These are phyloP conservation scores for Scleroderma citrinum DNA, from an alignment of 768 basidiomycete genomes.

Conservation along the genomic window DNA sequence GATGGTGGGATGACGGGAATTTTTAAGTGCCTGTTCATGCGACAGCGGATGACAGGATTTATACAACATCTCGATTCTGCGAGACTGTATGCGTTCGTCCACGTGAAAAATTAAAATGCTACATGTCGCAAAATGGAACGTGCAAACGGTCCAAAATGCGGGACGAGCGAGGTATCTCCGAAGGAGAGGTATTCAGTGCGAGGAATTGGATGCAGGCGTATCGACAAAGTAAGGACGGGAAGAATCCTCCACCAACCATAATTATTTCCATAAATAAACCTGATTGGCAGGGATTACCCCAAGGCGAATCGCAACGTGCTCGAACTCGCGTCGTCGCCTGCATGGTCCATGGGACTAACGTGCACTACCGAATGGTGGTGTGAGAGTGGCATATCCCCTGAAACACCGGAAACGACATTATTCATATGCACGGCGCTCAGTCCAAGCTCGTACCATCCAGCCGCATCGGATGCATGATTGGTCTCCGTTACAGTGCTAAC, in stretches of 20 bases:
- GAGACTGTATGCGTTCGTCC: too few relatives aligned
- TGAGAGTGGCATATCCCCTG: conserved; percentile 10
- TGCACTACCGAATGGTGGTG: background rate
- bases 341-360: background rate
- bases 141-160: too few relatives aligned
- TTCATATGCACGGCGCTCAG: conserved; percentile 8
- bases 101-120: too few relatives aligned
- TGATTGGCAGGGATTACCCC: conserved; percentile 13
- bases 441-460: conserved; percentile 27
- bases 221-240: background rate
- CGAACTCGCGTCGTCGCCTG: conserved; percentile 19
- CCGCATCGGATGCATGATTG: conserved; percentile 6
- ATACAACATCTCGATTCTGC: background rate
- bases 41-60: background rate
- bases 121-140: too few relatives aligned
- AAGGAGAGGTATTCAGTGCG: too few relatives aligned
- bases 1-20: background rate
- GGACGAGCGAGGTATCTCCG: too few relatives aligned
- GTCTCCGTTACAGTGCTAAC: conserved; percentile 1
- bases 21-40: background rate
- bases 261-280: conserved; percentile 25
- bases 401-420: conserved; percentile 2
- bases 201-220: conserved; percentile 11
- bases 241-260: conserved; percentile 8
- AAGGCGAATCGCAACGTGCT: conserved; percentile 28